These are phyloP conservation scores for Pseudocercospora fuligena DNA, from an alignment of 2,329 filamentous ascomycete species.

Conservation along the genomic window DNA sequence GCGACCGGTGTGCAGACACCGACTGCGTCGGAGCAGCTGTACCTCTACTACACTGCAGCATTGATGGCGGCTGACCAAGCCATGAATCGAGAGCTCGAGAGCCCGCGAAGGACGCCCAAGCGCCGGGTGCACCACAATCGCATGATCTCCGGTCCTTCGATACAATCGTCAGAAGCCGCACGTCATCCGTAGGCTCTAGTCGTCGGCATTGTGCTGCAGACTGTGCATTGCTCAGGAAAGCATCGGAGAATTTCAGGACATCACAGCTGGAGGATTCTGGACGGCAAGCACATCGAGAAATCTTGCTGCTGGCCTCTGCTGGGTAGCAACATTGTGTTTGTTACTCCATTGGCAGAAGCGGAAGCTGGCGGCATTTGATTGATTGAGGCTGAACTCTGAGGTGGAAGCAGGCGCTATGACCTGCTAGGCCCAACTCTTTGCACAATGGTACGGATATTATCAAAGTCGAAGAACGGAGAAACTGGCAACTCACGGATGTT, in stretches of 20 bases:
- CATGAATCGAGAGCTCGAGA: not conserved
- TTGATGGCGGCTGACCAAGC: not conserved
- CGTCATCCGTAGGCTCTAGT: too few species aligned
- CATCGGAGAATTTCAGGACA: too few species aligned
- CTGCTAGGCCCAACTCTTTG: not conserved
- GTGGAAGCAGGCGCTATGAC: too few species aligned
- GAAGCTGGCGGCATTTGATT: not conserved
- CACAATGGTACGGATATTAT: not conserved
- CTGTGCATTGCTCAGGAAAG: not conserved
- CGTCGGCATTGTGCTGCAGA: not conserved
- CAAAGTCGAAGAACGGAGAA: not conserved
- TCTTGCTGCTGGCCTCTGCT: too few species aligned
- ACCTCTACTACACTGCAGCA: not conserved
- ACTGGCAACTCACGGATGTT: not conserved
- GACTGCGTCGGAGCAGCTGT: not conserved
- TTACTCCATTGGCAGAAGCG: not conserved
- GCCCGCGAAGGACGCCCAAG: not conserved
- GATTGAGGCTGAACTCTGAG: not conserved
- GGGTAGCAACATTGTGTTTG: too few species aligned
- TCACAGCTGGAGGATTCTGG: too few species aligned
- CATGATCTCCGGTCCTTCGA: not conserved
- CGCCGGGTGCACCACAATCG: not conserved
- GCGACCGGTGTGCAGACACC: slow-evolving; percentile 2
- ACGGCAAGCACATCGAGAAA: too few species aligned
- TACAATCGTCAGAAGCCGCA: too few species aligned